Percentiles rank a stretch among this genome's conserved stretches.
These are phyloP conservation scores for Globisporangium camurandrum DNA, from an alignment of 352 stramenopile species.

Conservation along the genomic window DNA sequence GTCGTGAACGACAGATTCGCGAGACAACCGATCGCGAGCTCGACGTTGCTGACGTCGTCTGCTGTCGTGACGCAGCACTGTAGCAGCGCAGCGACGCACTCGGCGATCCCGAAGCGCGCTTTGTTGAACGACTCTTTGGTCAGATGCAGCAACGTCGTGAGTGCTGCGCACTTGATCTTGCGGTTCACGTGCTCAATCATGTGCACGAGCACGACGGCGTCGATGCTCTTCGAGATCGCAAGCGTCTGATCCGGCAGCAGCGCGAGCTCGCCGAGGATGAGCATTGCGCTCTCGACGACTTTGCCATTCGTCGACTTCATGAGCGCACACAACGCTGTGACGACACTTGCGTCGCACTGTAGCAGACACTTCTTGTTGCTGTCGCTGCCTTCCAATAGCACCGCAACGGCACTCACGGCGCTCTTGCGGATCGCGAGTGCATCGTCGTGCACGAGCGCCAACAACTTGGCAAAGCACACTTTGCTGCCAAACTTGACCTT, in stretches of 20 bases:
- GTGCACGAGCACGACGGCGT: constrained; percentile 47
- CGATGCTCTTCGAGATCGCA: constrained; percentile 64
- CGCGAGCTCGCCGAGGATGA: constrained; percentile 64
- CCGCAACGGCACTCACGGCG: constrained; percentile 44
- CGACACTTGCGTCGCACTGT: constrained; percentile 43
- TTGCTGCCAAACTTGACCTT: constrained; percentile 73
- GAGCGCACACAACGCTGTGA: constrained; percentile 48
- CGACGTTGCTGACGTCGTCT: constrained; percentile 60
- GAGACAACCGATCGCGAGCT: constrained; percentile 51
- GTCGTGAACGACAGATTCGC: constrained; percentile 60
- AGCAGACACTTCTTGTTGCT: constrained; percentile 62
- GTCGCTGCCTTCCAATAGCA: constrained; percentile 61
- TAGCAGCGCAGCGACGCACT: constrained; percentile 49
- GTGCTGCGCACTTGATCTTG: constrained; percentile 43
- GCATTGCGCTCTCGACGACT: constrained; percentile 62
- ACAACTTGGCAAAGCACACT: constrained; percentile 64
- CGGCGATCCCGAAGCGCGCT: constrained; percentile 48
- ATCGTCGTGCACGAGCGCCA: constrained; percentile 55
- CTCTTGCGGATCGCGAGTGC: constrained; percentile 57
- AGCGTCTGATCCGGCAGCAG: constrained; percentile 48
- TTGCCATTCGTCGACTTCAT: constrained; percentile 58
- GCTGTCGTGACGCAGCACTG: too few species aligned
- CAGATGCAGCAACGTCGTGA: constrained; percentile 46
- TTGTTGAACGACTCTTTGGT: constrained; percentile 81
- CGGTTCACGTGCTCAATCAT: constrained; percentile 56